These are phyloP conservation scores for Rhynchosporium graminicola DNA, from an alignment of 2,329 filamentous ascomycete species.

Conservation along the genomic window DNA sequence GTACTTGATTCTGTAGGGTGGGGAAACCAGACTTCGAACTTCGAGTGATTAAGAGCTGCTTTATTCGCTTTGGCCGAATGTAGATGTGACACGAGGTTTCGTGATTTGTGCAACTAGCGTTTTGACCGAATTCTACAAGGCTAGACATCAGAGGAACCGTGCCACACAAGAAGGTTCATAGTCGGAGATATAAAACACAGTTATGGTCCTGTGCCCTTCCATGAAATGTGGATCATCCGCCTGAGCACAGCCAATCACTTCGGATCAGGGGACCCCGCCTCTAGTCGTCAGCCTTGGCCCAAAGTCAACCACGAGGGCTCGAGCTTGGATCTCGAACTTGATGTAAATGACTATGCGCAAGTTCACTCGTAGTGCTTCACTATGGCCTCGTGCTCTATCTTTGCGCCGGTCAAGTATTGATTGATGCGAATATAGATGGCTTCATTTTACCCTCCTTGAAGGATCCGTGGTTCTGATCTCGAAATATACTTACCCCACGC, in stretches of 20 bases:
- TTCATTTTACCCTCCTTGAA: constrained; percentile 25
- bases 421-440: constrained; percentile 30
- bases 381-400: constrained; percentile 24
- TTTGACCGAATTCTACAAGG: background rate
- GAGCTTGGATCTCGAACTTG: background rate
- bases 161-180: background rate
- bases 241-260: background rate
- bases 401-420: constrained; percentile 1
- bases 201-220: constrained; percentile 5
- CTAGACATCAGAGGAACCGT: background rate
- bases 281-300: constrained; percentile 13
- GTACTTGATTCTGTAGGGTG: no score
- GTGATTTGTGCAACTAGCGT: no score
- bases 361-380: constrained; percentile 12
- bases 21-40: no score
- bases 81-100: no score
- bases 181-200: background rate
- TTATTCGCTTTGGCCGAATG: no score
- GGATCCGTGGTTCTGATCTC: constrained; percentile 12
- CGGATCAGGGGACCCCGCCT: background rate
- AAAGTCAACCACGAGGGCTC: constrained; percentile 21
- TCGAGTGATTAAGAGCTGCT: no score
- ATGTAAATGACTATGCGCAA: constrained; percentile 2
- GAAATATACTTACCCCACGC: constrained; percentile 5
- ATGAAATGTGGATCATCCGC: background rate